Conservation (phyloP, 345 rosid species). For the Linum usitatissimum region DNA sequence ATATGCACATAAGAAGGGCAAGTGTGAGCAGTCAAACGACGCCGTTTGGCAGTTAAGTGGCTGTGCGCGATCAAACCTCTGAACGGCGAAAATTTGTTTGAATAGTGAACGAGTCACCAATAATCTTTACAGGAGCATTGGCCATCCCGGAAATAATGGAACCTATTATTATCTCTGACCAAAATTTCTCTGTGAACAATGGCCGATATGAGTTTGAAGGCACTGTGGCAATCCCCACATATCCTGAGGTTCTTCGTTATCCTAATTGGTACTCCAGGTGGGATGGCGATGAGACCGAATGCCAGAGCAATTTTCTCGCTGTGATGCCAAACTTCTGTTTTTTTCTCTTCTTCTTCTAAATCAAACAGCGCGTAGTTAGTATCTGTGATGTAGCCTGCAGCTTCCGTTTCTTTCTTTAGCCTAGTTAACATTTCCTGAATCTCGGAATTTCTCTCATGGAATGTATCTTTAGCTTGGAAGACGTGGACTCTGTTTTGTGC, state of each 20-base stretch:
- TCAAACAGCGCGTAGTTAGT: conserved; percentile 51
- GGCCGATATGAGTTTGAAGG: conserved; percentile 59
- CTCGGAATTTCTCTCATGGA: conserved; percentile 49
- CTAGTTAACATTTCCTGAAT: conserved; percentile 45
- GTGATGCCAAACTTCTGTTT: conserved; percentile 57
- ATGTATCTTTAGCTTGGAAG: conserved; percentile 78
- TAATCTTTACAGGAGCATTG: conserved; percentile 61
- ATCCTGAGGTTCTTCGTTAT: conserved; percentile 81
- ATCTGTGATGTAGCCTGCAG: conserved; percentile 55
- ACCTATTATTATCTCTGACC: conserved; percentile 68
- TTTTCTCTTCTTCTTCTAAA: conserved; percentile 81
- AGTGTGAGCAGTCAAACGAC: too few relatives aligned
- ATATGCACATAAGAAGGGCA: too few relatives aligned
- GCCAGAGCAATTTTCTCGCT: conserved; percentile 87
- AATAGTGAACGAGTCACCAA: conserved; percentile 33
- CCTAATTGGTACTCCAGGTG: conserved; percentile 51
- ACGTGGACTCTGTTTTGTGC: conserved; percentile 52
- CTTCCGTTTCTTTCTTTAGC: conserved; percentile 46
- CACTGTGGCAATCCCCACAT: conserved; percentile 75
- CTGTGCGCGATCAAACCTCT: too few relatives aligned
- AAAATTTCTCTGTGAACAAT: conserved; percentile 49
- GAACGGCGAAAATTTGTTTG: too few relatives aligned
- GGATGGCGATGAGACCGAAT: conserved; percentile 55
- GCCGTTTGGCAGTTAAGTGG: too few relatives aligned
- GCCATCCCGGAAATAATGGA: conserved; percentile 52